A percentile compares a stretch with the other conserved stretches of the same genome.
These are phyloP conservation scores for Rhizophora mangle DNA, from an alignment of 345 rosid species.

Conservation along the genomic window DNA sequence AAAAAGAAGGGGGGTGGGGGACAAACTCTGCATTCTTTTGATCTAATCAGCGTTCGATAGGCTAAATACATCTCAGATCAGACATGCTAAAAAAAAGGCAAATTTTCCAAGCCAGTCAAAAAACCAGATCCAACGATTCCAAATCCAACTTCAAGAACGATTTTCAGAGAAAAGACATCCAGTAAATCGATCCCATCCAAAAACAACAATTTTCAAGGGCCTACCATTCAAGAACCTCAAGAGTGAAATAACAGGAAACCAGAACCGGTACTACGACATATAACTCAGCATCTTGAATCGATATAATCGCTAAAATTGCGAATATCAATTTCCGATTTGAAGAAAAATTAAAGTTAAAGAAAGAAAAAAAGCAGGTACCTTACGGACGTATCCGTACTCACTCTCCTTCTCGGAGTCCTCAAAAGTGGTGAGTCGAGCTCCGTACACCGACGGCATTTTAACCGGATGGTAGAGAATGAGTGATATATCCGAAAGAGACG, in stretches of 20 bases:
- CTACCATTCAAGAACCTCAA: background rate
- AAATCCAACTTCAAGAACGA: background rate
- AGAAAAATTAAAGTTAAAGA: background rate
- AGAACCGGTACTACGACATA: background rate
- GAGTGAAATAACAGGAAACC: background rate
- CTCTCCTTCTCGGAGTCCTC: slow-evolving; percentile 99
- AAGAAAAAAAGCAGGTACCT: slow-evolving; percentile 43
- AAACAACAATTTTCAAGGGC: background rate
- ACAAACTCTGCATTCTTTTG: no score
- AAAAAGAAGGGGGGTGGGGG: no score
- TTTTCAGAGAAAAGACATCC: no score
- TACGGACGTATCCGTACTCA: slow-evolving; percentile 98
- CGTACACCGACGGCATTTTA: slow-evolving; percentile 84
- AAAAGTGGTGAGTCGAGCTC: slow-evolving; percentile 84
- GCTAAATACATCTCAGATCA: no score
- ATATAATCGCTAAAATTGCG: background rate
- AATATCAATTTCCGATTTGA: background rate
- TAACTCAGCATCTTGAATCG: background rate
- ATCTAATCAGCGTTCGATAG: no score
- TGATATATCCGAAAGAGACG: background rate
- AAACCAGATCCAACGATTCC: background rate
- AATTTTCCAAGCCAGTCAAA: background rate
- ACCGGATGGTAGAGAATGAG: background rate
- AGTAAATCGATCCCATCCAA: background rate
- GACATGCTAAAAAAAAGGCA: no score